These are phyloP conservation scores for Sclerotinia trifoliorum DNA, from an alignment of 2,329 filamentous ascomycete genomes.

Conservation along the genomic window DNA sequence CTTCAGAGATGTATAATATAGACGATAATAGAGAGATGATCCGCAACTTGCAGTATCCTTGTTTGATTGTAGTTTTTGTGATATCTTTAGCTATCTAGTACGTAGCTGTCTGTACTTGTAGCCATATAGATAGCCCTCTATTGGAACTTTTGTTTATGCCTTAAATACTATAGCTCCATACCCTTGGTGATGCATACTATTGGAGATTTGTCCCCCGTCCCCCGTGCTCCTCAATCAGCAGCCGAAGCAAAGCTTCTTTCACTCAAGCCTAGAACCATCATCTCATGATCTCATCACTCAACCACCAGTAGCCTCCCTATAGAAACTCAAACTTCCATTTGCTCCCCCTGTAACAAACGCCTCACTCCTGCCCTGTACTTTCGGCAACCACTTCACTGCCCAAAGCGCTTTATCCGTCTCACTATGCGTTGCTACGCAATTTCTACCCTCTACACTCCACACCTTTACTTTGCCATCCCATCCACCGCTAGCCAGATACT, in stretches of 20 bases:
- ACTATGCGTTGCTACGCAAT: constrained; percentile 89
- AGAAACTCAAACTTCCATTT: constrained; percentile 74
- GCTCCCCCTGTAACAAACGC: constrained; percentile 78
- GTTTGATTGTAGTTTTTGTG: neutral
- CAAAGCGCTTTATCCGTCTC: constrained; percentile 85
- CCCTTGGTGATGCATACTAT: neutral
- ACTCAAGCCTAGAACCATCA: no score
- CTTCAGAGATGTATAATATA: neutral
- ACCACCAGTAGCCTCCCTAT: constrained; percentile 74
- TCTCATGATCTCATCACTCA: constrained; percentile 18
- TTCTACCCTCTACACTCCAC: constrained; percentile 82
- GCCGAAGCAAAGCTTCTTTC: neutral
- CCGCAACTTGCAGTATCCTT: constrained; percentile 1
- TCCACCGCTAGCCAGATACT: constrained; percentile 82
- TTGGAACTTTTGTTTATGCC: neutral
- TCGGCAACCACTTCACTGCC: constrained; percentile 81
- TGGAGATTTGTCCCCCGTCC: no score
- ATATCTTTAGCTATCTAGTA: neutral
- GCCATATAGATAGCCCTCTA: neutral
- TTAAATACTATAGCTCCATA: neutral
- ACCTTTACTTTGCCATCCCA: constrained; percentile 95
- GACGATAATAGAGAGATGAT: neutral
- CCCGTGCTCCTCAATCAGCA: neutral
- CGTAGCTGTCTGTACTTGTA: neutral
- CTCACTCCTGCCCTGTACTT: constrained; percentile 57